Conservation (phyloP, 2,329 filamentous ascomycete species). For the Ceratocystis ficicola region DNA sequence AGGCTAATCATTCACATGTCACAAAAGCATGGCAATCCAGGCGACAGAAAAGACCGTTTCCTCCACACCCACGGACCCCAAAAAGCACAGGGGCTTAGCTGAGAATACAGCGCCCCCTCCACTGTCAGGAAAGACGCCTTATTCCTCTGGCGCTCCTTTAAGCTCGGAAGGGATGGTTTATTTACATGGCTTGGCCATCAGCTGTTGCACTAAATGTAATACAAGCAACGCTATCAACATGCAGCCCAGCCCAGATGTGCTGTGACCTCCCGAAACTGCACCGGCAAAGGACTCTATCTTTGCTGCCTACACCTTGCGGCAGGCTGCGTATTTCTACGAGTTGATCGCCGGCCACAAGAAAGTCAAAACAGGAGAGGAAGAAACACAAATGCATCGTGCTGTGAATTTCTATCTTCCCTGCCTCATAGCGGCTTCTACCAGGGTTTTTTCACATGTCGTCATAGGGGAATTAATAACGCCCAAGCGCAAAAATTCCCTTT, state of each 20-base stretch:
- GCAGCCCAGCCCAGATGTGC: not conserved
- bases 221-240: not conserved
- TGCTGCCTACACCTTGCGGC: not conserved
- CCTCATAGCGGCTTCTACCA: too few species aligned
- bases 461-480: not conserved
- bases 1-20: not conserved
- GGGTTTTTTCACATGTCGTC: conserved; percentile 3
- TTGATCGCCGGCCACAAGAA: not conserved
- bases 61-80: not conserved
- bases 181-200: not conserved
- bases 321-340: not conserved
- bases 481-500: not conserved
- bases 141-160: too few species aligned
- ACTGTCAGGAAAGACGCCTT: not conserved
- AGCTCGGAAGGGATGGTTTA: not conserved
- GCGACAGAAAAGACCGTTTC: not conserved
- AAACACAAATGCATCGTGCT: not conserved
- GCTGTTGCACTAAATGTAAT: not conserved
- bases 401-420: too few species aligned
- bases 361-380: not conserved
- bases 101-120: conserved; percentile 4
- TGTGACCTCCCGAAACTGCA: not conserved
- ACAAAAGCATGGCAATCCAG: not conserved
- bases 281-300: not conserved
- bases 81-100: not conserved